phyloP scores from a whole-genome alignment of 805 yeast genomes.

The Lachancea sp. region DNA sequence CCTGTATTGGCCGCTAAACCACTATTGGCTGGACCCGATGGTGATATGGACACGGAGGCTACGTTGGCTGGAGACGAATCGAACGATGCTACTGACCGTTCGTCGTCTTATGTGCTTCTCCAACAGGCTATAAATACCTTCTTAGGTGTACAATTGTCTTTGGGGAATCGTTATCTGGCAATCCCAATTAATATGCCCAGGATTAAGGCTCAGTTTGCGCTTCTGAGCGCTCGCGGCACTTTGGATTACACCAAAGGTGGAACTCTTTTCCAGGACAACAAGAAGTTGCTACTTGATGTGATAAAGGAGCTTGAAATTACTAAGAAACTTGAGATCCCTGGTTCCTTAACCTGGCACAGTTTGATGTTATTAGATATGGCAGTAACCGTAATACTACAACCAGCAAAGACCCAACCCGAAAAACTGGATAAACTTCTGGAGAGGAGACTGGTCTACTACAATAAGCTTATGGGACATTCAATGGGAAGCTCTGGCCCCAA shows the following conservation, averaged over 20 bases:
- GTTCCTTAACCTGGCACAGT: conserved; percentile 53
- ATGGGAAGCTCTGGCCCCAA: not conserved
- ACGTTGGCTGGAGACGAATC: conserved; percentile 7
- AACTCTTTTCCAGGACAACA: conserved; percentile 65
- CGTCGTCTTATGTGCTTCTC: conserved; percentile 56
- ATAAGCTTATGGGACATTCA: conserved; percentile 25
- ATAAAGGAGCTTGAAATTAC: conserved; percentile 47
- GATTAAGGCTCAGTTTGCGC: conserved; percentile 55
- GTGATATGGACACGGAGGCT: conserved; percentile 1
- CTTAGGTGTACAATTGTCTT: conserved; percentile 43
- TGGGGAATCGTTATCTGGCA: conserved; percentile 45
- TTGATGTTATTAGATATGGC: conserved; percentile 52
- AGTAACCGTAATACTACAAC: conserved; percentile 54
- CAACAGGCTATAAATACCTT: conserved; percentile 65
- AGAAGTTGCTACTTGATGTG: conserved; percentile 45
- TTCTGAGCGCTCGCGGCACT: conserved; percentile 67
- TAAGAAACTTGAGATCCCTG: conserved; percentile 49
- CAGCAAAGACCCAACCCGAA: conserved; percentile 35
- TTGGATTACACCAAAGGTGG: conserved; percentile 82
- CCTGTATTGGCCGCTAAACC: conserved; percentile 50
- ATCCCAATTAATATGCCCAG: conserved; percentile 58
- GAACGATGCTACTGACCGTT: conserved; percentile 29
- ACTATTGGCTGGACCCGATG: conserved; percentile 16
- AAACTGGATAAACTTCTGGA: conserved; percentile 28
- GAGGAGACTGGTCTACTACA: conserved; percentile 25